Conservation (phyloP, 306 rosid genomes). For the Rosa chinensis region DNA sequence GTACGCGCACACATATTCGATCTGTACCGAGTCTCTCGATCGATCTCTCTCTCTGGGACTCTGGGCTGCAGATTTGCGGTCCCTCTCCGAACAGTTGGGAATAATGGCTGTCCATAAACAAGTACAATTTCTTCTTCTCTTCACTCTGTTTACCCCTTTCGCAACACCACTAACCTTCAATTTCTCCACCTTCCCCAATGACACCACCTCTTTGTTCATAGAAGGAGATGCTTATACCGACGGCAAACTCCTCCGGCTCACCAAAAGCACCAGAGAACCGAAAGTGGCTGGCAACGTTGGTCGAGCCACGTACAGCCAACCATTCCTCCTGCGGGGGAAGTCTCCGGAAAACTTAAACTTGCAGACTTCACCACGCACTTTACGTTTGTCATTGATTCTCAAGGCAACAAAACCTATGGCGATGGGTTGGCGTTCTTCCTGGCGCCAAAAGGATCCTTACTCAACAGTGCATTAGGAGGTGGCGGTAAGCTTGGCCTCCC, state of each 20-base stretch:
- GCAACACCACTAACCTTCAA: not conserved
- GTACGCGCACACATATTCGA: no score
- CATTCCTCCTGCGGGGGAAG: conserved; percentile 29
- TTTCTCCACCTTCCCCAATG: not conserved
- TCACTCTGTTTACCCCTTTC: not conserved
- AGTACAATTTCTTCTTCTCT: not conserved
- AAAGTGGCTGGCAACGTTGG: not conserved
- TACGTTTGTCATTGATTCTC: conserved; percentile 22
- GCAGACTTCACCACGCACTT: conserved; percentile 46
- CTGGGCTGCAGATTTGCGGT: no score
- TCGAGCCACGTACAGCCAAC: not conserved
- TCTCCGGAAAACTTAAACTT: conserved; percentile 19
- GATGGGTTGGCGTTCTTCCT: conserved; percentile 45
- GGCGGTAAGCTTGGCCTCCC: conserved; percentile 43
- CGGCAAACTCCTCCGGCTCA: not conserved
- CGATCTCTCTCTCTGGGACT: no score
- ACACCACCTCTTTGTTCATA: rapidly evolving
- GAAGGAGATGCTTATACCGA: not conserved
- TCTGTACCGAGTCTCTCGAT: no score
- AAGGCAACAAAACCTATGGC: rapidly evolving
- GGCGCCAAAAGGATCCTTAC: conserved; percentile 21
- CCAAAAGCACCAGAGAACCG: not conserved
- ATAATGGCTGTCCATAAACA: not conserved
- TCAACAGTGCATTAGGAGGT: not conserved
- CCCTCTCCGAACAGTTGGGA: not conserved